Base-by-base conservation (phyloP, 2,329 filamentous ascomycete species). In the Periglandula ipomoeae region DNA sequence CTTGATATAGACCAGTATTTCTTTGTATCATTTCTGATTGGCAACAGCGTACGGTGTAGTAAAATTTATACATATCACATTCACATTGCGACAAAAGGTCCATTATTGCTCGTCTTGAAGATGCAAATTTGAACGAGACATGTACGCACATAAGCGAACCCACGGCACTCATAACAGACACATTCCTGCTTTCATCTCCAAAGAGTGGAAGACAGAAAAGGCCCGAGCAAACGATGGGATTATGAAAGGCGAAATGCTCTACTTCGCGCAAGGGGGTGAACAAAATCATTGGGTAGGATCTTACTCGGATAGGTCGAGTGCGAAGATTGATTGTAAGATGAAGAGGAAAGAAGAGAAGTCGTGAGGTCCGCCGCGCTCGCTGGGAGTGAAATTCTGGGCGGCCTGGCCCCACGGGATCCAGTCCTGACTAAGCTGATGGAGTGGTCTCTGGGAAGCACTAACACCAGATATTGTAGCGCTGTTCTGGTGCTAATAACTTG, bases 121-220 rank as follows among this genome's bases (percentile, higher is more conserved):
- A 17, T 19, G 20, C 19, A 5, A 26, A 11, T 26, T 26, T 27
- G 17, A 26, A 44, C 37, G 22, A 20, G 13, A 23, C 9, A 75
- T 81, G 75, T 80, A 64, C 70, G 76, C 76, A 65, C 76, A 76
- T 75, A 81, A 69, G 77, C 77, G 77, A 81, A 81, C 75, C 77
- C 71, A 69, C 66, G 64, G 68, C 70, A 70, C 72, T 70, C 72
- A 67, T 65, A 26, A 41, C 27, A 34, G 27, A 47, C 45, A 22
- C 22, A 5, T 10, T 22, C 38, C 26, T 46, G 17, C 11, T 30
- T n/a, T n/a, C 15, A 32, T 27, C 27, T 39, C 39, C 19, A 23
- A 47, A 22, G 42, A 58, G n/a, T n/a, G n/a, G n/a, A n/a, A n/a
- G 58, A 59, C 57, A 59, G 60, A 6, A 13, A 23, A 13, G 27